phyloP scores from a whole-genome alignment of 2,329 filamentous ascomycete species.

The Neonectria faginata region DNA sequence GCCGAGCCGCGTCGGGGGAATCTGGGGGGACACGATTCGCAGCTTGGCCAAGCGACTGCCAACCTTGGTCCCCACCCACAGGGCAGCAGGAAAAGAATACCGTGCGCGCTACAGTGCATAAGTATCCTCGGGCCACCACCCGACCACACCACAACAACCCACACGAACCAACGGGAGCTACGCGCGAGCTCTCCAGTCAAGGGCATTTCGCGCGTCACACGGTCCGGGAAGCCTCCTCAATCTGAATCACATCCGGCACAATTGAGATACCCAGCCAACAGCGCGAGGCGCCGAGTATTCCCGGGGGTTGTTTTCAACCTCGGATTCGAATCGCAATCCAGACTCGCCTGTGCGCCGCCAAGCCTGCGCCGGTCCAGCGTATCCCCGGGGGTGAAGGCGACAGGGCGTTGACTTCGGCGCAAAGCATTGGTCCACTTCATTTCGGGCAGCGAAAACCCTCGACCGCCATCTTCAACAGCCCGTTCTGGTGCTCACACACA shows the following conservation, averaged over 20 bases:
- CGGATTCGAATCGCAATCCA: conserved; percentile 5
- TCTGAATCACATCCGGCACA: conserved; percentile 19
- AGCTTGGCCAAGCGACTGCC: neutral
- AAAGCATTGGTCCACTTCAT: conserved; percentile 15
- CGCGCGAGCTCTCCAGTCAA: conserved; percentile 2
- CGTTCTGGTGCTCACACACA: conserved; percentile 4
- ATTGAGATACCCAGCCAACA: conserved; percentile 8
- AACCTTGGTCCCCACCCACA: neutral
- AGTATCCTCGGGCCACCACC: neutral
- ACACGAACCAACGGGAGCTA: neutral
- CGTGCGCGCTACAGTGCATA: conserved; percentile 16
- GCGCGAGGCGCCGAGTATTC: conserved; percentile 16
- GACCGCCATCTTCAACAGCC: conserved; percentile 1
- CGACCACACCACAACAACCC: neutral
- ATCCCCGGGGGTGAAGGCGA: conserved; percentile 8
- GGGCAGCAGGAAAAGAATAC: neutral
- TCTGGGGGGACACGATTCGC: conserved; percentile 1
- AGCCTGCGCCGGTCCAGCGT: conserved; percentile 13
- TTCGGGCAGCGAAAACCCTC: conserved; percentile 15
- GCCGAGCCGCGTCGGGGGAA: neutral
- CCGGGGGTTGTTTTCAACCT: conserved; percentile 6
- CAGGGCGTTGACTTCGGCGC: conserved; percentile 2
- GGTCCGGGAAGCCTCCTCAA: neutral
- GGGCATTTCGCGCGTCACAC: conserved; percentile 9
- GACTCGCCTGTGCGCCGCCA: neutral